A percentile compares a stretch with the other conserved stretches of the same genome.
Conservation (phyloP, 202 grass and related monocot genomes). For the Panicum virgatum region DNA sequence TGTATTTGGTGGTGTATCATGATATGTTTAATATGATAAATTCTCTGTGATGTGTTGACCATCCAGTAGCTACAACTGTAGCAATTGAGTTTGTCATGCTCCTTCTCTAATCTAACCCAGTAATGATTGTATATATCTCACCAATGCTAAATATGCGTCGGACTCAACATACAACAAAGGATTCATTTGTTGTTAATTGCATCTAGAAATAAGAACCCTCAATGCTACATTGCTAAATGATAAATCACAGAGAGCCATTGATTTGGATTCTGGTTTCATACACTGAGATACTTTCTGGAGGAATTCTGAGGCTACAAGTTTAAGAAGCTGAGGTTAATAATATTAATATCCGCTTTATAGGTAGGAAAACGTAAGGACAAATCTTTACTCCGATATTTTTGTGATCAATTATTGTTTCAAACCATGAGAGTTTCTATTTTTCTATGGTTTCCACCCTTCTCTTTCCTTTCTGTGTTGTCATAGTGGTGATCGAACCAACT, state of each 20-base stretch:
- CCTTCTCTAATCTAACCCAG: neutral
- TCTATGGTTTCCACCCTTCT: slow-evolving; percentile 35
- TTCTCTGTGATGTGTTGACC: neutral
- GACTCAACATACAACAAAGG: neutral
- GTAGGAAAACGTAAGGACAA: slow-evolving; percentile 77
- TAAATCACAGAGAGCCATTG: slow-evolving; percentile 29
- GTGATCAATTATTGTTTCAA: slow-evolving; percentile 31
- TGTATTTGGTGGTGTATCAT: neutral
- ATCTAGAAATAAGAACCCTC: neutral
- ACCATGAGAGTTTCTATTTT: slow-evolving; percentile 28
- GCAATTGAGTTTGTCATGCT: neutral
- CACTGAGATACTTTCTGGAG: slow-evolving; percentile 94
- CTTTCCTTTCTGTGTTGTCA: slow-evolving; percentile 11
- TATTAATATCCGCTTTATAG: slow-evolving; percentile 87
- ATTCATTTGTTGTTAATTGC: neutral
- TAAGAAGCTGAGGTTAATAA: slow-evolving; percentile 90
- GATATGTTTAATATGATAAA: slow-evolving; percentile 20
- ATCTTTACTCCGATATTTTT: slow-evolving; percentile 34
- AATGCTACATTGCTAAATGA: slow-evolving; percentile 9
- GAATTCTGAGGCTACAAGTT: slow-evolving; percentile 82
- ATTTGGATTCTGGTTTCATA: slow-evolving; percentile 69
- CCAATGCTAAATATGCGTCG: neutral
- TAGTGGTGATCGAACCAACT: slow-evolving; percentile 95
- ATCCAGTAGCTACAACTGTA: neutral
- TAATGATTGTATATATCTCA: slow-evolving; percentile 12